These are phyloP conservation scores for Nicotiana attenuata DNA, from an alignment of 257 asterid genomes.

Conservation along the genomic window DNA sequence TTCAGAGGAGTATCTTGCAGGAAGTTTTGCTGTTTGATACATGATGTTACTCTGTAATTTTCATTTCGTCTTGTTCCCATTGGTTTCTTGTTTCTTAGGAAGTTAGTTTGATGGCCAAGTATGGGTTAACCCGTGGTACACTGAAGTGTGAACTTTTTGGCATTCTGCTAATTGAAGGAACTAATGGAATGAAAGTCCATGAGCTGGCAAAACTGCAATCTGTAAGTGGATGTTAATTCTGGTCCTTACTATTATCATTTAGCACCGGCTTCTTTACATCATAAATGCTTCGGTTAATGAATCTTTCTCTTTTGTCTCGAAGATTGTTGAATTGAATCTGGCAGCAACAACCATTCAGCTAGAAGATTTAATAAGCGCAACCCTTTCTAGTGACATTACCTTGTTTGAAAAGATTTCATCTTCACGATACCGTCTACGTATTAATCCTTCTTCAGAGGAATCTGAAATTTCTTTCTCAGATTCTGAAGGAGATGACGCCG, in stretches of 20 bases:
- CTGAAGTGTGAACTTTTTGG: conserved; percentile 81
- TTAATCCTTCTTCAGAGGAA: conserved; percentile 50
- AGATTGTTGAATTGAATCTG: conserved; percentile 74
- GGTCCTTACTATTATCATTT: neutral
- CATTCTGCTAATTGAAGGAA: conserved; percentile 63
- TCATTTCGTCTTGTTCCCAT: neutral
- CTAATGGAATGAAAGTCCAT: conserved; percentile 66
- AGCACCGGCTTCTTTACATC: neutral
- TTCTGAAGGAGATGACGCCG: conserved; percentile 72
- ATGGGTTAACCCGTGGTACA: conserved; percentile 73
- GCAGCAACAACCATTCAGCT: conserved; percentile 40
- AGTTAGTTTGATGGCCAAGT: conserved; percentile 66
- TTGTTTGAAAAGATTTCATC: conserved; percentile 89
- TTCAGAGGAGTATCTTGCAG: neutral
- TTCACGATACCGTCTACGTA: conserved; percentile 79
- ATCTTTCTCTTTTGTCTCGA: conserved; percentile 22
- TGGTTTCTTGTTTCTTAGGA: conserved; percentile 44
- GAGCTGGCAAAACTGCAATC: conserved; percentile 69
- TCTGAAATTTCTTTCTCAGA: conserved; percentile 52
- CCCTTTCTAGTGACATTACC: conserved; percentile 80
- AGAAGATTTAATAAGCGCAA: conserved; percentile 57
- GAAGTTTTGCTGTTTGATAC: neutral
- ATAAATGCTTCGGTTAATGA: neutral
- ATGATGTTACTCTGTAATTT: neutral
- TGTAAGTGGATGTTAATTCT: conserved; percentile 44